Conservation (phyloP, 2,329 filamentous ascomycete species). For the Ceratocystis cacaofunesta region DNA sequence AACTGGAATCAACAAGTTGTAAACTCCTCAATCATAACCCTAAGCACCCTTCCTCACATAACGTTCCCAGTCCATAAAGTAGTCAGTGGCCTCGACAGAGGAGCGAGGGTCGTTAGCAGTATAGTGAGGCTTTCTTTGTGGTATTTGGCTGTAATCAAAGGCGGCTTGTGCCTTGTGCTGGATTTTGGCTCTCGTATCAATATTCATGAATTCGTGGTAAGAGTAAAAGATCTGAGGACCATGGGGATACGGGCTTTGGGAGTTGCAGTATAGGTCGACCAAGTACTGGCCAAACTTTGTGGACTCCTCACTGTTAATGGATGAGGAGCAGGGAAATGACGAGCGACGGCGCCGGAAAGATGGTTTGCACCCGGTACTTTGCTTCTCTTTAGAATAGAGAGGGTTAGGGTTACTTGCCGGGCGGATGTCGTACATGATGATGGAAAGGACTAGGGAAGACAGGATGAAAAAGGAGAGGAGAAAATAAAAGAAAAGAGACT, state of each 20-base stretch:
- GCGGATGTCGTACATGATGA: neutral
- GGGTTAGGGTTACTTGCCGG: neutral
- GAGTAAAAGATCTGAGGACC: neutral
- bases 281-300: neutral
- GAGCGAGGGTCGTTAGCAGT: neutral
- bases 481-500: neutral
- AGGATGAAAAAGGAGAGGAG: neutral
- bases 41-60: neutral
- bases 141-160: conserved; percentile 1
- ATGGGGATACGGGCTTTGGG: neutral
- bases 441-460: neutral
- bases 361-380: neutral
- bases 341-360: neutral
- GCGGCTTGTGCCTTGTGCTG: neutral
- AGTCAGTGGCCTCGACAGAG: neutral
- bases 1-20: neutral
- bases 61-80: conserved; percentile 1
- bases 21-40: neutral
- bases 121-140: neutral
- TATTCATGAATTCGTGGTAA: neutral
- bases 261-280: neutral
- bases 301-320: neutral
- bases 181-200: neutral
- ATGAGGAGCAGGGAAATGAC: neutral
- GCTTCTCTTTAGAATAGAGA: neutral